phyloP scores from a whole-genome alignment of 768 basidiomycete species.

The Tricholoma hemisulphureum region DNA sequence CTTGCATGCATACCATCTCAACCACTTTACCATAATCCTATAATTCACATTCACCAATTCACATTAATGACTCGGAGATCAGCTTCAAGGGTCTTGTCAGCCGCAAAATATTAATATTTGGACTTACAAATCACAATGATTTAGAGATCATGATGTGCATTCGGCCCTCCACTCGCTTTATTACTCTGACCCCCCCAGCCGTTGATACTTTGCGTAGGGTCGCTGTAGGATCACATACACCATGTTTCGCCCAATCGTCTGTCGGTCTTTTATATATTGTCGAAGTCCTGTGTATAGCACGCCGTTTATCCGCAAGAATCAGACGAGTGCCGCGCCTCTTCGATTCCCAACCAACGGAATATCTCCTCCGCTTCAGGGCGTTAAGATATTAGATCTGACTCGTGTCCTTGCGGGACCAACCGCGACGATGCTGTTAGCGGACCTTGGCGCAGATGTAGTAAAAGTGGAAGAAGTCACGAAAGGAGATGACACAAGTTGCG shows the following conservation, averaged over 20 bases:
- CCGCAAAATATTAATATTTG: no score
- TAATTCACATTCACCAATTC: not conserved
- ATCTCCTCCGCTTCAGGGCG: slow-evolving; percentile 73
- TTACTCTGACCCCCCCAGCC: no score
- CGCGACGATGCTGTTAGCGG: slow-evolving; percentile 91
- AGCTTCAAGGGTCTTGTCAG: not conserved
- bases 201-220: no score
- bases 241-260: not conserved
- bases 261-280: not conserved
- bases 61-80: no score
- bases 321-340: slow-evolving; percentile 4
- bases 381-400: slow-evolving; percentile 86
- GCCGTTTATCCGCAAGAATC: slow-evolving; percentile 9
- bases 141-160: no score
- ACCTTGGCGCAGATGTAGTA: slow-evolving; percentile 89
- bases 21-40: not conserved
- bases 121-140: no score
- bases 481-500: slow-evolving; percentile 77
- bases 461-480: slow-evolving; percentile 80
- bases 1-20: not conserved
- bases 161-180: no score
- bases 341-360: slow-evolving; percentile 45
- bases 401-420: slow-evolving; percentile 90
- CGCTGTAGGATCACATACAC: no score
- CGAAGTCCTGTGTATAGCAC: not conserved